Evolutionary conservation across 352 stramenopile species (phyloP).

Genomic region (Phytophthora meadii): DNA sequence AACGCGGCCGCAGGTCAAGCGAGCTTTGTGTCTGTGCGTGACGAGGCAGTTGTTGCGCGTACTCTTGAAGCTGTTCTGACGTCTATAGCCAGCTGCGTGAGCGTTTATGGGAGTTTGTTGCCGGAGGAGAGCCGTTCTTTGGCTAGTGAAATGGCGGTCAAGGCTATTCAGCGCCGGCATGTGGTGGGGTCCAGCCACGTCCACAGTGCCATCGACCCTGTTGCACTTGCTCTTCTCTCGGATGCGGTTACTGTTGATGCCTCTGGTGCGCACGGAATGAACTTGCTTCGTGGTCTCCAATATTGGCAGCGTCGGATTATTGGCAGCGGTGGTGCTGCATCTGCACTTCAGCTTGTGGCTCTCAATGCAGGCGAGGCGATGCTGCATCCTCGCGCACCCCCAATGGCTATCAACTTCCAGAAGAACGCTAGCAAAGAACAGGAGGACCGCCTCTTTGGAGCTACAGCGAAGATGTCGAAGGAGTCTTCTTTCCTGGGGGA

Average conservation of each 20-base stretch:
- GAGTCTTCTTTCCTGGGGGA: conserved; percentile 28
- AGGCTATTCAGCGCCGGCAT: conserved; percentile 44
- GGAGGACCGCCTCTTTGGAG: conserved; percentile 7
- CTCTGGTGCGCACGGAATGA: conserved; percentile 57
- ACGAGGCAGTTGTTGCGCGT: conserved; percentile 44
- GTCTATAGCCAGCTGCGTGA: conserved; percentile 62
- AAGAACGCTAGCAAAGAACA: conserved; percentile 33
- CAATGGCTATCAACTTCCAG: conserved; percentile 67
- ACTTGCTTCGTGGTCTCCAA: conserved; percentile 62
- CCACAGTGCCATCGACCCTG: conserved; percentile 37
- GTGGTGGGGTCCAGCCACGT: conserved; percentile 27
- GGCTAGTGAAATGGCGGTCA: conserved; percentile 51
- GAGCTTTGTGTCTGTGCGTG: conserved; percentile 67
- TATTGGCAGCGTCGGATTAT: conserved; percentile 54
- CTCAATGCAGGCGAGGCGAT: conserved; percentile 72
- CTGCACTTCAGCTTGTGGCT: conserved; percentile 54
- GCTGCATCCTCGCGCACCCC: conserved; percentile 74
- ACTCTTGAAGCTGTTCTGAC: conserved; percentile 62
- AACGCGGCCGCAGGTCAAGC: conserved; percentile 16
- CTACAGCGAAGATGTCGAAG: conserved; percentile 1
- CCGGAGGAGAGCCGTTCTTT: conserved; percentile 47
- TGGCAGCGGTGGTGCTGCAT: conserved; percentile 32
- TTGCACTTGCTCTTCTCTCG: conserved; percentile 63
- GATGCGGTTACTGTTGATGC: conserved; percentile 61
- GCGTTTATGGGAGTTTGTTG: conserved; percentile 69